Evolutionary conservation across 768 basidiomycete species (phyloP).

Genomic region (Pulveroboletus sp.): DNA sequence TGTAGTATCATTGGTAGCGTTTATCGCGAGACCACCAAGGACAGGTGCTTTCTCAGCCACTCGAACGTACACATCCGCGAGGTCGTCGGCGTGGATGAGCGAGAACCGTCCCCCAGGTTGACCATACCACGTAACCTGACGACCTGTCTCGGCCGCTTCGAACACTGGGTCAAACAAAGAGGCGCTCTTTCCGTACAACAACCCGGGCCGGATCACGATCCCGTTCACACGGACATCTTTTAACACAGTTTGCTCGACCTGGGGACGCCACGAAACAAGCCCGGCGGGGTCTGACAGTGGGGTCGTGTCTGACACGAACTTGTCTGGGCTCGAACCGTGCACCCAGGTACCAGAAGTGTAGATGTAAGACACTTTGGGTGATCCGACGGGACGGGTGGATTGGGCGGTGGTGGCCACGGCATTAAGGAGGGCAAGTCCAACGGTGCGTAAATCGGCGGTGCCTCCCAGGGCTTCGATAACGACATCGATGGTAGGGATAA

Average conservation of each 20-base stretch:
- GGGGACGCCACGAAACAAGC: constrained; percentile 21
- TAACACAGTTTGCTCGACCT: constrained; percentile 15
- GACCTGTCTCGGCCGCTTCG: constrained; percentile 14
- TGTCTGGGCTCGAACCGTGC: constrained; percentile 17
- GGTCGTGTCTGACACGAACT: constrained; percentile 17
- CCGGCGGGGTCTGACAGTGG: constrained; percentile 13
- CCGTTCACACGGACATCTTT: constrained; percentile 24
- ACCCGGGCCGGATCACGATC: constrained; percentile 32
- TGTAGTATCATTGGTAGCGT: constrained; percentile 28
- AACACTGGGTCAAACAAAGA: constrained; percentile 25
- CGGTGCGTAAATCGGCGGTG: constrained; percentile 3
- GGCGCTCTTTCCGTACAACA: constrained; percentile 31
- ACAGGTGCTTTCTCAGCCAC: constrained; percentile 32
- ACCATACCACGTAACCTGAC: constrained; percentile 24
- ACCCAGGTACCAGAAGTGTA: constrained; percentile 34
- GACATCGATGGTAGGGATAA: constrained; percentile 20
- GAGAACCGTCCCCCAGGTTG: constrained; percentile 24
- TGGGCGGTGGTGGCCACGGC: constrained; percentile 15
- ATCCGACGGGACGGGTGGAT: constrained; percentile 12
- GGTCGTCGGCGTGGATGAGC: constrained; percentile 33
- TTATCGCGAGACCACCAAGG: constrained; percentile 28
- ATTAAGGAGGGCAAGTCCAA: constrained; percentile 17
- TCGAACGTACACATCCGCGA: constrained; percentile 34
- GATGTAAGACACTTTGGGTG: constrained; percentile 32
- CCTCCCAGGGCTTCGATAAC: constrained; percentile 20